phyloP scores from a whole-genome alignment of 2,329 filamentous ascomycete species.

The Aspergillus versicolor region DNA sequence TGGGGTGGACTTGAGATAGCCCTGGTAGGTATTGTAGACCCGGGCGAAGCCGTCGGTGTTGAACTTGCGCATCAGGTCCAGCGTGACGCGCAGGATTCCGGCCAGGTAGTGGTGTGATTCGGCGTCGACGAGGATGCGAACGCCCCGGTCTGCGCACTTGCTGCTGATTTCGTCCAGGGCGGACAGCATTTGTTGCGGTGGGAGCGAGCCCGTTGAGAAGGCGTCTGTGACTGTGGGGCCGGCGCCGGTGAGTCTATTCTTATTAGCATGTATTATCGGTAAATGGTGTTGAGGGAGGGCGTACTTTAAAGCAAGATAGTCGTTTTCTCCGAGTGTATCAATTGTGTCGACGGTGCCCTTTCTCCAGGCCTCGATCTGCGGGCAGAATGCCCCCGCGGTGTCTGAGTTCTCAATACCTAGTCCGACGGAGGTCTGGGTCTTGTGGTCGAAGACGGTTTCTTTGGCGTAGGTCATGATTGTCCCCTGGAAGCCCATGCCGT shows the following conservation, averaged over 20 bases:
- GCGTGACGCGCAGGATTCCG: slow-evolving; percentile 78
- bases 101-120: slow-evolving; percentile 77
- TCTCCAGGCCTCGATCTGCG: slow-evolving; percentile 59
- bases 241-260: slow-evolving; percentile 70
- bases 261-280: too few relatives aligned
- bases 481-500: slow-evolving; percentile 74
- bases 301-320: slow-evolving; percentile 65
- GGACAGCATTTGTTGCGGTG: slow-evolving; percentile 63
- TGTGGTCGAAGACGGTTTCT: slow-evolving; percentile 66
- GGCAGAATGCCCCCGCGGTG: slow-evolving; percentile 15
- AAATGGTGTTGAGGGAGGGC: too few relatives aligned
- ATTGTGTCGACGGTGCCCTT: slow-evolving; percentile 74
- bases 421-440: slow-evolving; percentile 58
- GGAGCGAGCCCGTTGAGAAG: slow-evolving; percentile 57
- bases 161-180: slow-evolving; percentile 73
- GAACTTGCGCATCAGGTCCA: slow-evolving; percentile 74
- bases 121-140: slow-evolving; percentile 79
- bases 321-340: slow-evolving; percentile 44
- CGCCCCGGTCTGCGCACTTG: slow-evolving; percentile 56
- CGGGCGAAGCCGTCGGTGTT: slow-evolving; percentile 66
- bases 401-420: not conserved
- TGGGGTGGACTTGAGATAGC: slow-evolving; percentile 67
- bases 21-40: slow-evolving; percentile 79
- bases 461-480: slow-evolving; percentile 81
- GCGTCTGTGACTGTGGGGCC: slow-evolving; percentile 67